phyloP scores from a whole-genome alignment of 2,329 filamentous ascomycete species.

The Apiospora aurea region DNA sequence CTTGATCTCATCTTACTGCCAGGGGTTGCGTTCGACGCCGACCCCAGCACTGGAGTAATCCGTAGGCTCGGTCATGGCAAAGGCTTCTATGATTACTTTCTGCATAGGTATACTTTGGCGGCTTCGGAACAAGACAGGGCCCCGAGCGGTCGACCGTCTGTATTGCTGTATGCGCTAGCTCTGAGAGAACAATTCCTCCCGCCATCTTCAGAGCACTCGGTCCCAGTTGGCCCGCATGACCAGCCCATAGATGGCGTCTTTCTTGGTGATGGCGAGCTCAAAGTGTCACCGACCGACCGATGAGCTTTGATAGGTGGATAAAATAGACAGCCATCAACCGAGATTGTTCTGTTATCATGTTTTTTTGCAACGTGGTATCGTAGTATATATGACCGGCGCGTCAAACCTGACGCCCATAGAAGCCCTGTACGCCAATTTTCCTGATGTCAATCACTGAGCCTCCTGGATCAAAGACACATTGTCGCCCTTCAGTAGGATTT shows the following conservation, averaged over 20 bases:
- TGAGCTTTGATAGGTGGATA: conserved; percentile 7
- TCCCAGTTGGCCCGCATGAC: conserved; percentile 81
- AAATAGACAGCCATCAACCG: conserved; percentile 5
- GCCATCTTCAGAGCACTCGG: conserved; percentile 61
- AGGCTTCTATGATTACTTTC: conserved; percentile 95
- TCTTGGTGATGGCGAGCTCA: conserved; percentile 72
- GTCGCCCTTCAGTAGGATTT: conserved; percentile 72
- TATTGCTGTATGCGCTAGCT: conserved; percentile 76
- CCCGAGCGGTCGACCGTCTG: conserved; percentile 44
- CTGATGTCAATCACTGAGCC: conserved; percentile 43
- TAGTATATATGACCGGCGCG: conserved; percentile 20
- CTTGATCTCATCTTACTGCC: conserved; percentile 92
- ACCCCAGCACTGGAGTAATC: conserved; percentile 59
- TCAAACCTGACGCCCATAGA: conserved; percentile 19
- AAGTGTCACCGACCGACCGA: conserved; percentile 41
- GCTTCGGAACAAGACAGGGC: conserved; percentile 42
- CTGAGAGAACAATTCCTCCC: conserved; percentile 84
- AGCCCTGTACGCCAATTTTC: conserved; percentile 33
- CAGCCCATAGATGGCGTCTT: conserved; percentile 81
- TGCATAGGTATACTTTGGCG: conserved; percentile 72
- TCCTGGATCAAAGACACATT: conserved; percentile 69
- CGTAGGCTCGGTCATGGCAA: conserved; percentile 90
- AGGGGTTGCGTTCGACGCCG: conserved; percentile 86
- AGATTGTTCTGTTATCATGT: conserved; percentile 1
- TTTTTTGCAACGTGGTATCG: conserved; percentile 16